Evolutionary conservation across 2,329 filamentous ascomycete species (phyloP).

Genomic region (Nigrospora osmanthi): DNA sequence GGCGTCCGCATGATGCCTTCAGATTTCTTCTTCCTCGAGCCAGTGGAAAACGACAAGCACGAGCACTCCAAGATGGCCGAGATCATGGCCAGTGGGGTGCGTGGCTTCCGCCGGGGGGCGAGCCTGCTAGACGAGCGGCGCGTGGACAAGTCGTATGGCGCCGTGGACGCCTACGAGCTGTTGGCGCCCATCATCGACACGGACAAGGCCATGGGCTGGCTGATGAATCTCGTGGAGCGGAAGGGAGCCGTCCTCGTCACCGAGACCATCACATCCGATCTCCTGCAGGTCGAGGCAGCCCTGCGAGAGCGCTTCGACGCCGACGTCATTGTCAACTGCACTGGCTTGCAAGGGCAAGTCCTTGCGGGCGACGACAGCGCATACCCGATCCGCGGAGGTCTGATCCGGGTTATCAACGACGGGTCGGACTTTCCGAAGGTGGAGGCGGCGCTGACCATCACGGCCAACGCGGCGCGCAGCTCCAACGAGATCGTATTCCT

Average conservation of each 20-base stretch:
- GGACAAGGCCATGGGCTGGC: slow-evolving; percentile 31
- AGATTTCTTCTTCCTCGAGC: slow-evolving; percentile 29
- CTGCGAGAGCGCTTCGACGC: slow-evolving; percentile 24
- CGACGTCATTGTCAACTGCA: slow-evolving; percentile 34
- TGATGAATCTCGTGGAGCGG: slow-evolving; percentile 28
- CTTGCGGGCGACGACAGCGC: slow-evolving; percentile 28
- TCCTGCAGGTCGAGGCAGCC: slow-evolving; percentile 24
- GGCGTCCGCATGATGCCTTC: slow-evolving; percentile 29
- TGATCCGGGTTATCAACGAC: slow-evolving; percentile 37
- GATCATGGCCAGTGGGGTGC: slow-evolving; percentile 27
- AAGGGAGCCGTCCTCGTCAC: slow-evolving; percentile 32
- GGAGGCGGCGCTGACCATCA: slow-evolving; percentile 29
- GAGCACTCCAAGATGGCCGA: slow-evolving; percentile 30
- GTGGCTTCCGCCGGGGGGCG: slow-evolving; percentile 22
- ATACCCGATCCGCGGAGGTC: slow-evolving; percentile 33
- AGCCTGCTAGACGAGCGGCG: slow-evolving; percentile 26
- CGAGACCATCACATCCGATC: slow-evolving; percentile 25
- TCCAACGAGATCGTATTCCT: slow-evolving; percentile 33
- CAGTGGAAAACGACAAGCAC: slow-evolving; percentile 21
- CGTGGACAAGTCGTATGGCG: slow-evolving; percentile 23
- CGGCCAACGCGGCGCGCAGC: slow-evolving; percentile 25
- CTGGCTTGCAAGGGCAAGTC: slow-evolving; percentile 27
- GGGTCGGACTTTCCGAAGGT: slow-evolving; percentile 32
- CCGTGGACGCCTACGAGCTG: slow-evolving; percentile 34
- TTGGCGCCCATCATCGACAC: slow-evolving; percentile 37